Evolutionary conservation across 768 basidiomycete genomes (phyloP).

Genomic region (Suillus cothurnatus): DNA sequence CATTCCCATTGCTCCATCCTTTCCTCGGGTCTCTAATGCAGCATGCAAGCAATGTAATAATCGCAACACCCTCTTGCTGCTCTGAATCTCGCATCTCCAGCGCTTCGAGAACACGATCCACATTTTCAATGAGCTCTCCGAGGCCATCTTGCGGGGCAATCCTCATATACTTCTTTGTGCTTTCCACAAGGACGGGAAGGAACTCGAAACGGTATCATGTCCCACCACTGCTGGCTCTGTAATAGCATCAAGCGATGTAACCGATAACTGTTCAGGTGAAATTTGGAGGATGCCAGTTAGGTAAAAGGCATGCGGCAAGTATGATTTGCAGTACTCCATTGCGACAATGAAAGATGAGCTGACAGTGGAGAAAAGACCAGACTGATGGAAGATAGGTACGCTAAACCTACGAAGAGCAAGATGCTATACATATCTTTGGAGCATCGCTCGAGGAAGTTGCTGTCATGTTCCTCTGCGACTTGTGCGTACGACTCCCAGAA

Average conservation of each 20-base stretch:
- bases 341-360: constrained; percentile 13
- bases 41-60: neutral
- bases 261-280: neutral
- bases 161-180: neutral
- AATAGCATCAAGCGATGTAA: neutral
- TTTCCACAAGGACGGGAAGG: neutral
- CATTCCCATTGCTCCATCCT: neutral
- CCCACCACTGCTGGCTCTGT: neutral
- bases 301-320: neutral
- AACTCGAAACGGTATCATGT: neutral
- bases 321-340: neutral
- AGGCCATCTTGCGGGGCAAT: neutral
- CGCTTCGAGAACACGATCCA: neutral
- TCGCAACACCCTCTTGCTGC: neutral
- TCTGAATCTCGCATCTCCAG: neutral
- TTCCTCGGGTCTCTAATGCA: neutral
- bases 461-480: constrained; percentile 19
- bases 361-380: constrained; percentile 18
- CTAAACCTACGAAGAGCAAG: constrained; percentile 22
- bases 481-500: constrained; percentile 17
- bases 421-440: constrained; percentile 19
- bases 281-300: neutral
- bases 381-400: neutral
- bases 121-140: neutral
- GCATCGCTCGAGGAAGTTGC: constrained; percentile 18